Evolutionary conservation across 2,329 filamentous ascomycete genomes (phyloP), one percentile per base, ranked within the genome.

Genomic region (Cordyceps militaris): DNA sequence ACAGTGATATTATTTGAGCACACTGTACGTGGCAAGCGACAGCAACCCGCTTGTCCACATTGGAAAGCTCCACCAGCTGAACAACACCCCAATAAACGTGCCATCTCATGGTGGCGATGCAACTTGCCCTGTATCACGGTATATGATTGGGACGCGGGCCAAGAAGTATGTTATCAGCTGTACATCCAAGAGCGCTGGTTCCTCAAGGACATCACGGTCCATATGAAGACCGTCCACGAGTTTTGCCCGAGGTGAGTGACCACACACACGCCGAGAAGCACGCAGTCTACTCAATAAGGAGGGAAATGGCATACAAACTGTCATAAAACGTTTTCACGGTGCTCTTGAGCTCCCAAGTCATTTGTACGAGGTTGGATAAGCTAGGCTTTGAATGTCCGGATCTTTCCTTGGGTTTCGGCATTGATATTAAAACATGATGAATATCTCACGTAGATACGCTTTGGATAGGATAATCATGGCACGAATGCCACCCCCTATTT

Each of bases 171-270:
- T 64, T 70, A 70, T 42, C 81, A 83, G 63, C 81, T 94, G 66
- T 94, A 91, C 66, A 89, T 93, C 63, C 82, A 85, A 59, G 87
- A 94, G 73, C 84, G 84, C 64, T 86, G 82, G 73, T 82, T 84
- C 42, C 74, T 92, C 58, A 84, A 88, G 65, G 85, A 92, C 63
- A 87, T 94, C 43, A 87, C 89, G 76, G 79, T 85, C 26, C 84
- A 85, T 66, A 86, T 91, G 79, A 83, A 78, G 62, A 75, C 75
- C 58, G 75, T 79, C 59, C 77, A 87, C 74, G 79, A 82, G 61
- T 91, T 91, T 70, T 77, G 82, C 30, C 88, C 89, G 23, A 88
- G 85, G 86, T 88, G 76, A 70, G 77, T 88, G 74, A 68, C 74
- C 69, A n/a, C 58, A 62, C 60, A 52, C 56, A 47, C 56, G 49